Percentiles rank a stretch among this genome's conserved stretches.
These are phyloP conservation scores for Heliamphora exappendiculata DNA, from an alignment of 148 eudicot species.

Conservation along the genomic window DNA sequence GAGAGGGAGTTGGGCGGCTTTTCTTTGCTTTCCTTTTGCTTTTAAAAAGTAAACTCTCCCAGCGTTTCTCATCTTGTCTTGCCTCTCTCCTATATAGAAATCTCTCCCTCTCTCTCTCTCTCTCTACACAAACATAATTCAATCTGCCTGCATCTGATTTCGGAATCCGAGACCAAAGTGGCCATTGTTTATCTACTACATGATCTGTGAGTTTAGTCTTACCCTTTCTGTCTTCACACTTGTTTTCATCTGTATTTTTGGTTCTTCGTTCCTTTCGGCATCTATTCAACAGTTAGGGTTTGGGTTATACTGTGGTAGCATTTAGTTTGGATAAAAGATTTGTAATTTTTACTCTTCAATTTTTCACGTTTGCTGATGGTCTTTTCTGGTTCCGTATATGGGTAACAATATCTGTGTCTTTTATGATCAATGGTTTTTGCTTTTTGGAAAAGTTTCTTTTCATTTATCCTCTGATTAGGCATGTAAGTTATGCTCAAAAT, in stretches of 20 bases:
- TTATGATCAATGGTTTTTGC: not conserved
- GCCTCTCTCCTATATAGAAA: conserved; percentile 11
- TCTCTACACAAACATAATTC: conserved; percentile 12
- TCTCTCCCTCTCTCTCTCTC: conserved; percentile 16
- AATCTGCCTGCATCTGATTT: conserved; percentile 17
- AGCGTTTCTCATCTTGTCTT: not conserved
- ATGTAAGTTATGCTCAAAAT: not conserved
- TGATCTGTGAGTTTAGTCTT: conserved; percentile 50
- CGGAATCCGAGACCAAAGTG: conserved; percentile 17
- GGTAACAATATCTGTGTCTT: not conserved
- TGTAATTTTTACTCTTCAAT: not conserved
- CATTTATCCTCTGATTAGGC: not conserved
- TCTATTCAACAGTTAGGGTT: conserved; percentile 20
- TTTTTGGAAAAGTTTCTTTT: not conserved
- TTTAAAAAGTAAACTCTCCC: conserved; percentile 20
- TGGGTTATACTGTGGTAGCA: conserved; percentile 4
- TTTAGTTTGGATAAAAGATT: conserved; percentile 4
- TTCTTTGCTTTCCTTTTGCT: conserved; percentile 3
- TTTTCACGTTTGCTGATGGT: conserved; percentile 8
- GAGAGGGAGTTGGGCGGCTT: conserved; percentile 11
- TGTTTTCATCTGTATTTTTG: conserved; percentile 2
- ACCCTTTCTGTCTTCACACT: conserved; percentile 4
- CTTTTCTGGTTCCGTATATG: not conserved
- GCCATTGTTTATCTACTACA: conserved; percentile 15
- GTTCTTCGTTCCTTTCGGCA: not conserved